These are phyloP conservation scores for Amanita molliuscula DNA, from an alignment of 768 basidiomycete genomes.

Conservation along the genomic window DNA sequence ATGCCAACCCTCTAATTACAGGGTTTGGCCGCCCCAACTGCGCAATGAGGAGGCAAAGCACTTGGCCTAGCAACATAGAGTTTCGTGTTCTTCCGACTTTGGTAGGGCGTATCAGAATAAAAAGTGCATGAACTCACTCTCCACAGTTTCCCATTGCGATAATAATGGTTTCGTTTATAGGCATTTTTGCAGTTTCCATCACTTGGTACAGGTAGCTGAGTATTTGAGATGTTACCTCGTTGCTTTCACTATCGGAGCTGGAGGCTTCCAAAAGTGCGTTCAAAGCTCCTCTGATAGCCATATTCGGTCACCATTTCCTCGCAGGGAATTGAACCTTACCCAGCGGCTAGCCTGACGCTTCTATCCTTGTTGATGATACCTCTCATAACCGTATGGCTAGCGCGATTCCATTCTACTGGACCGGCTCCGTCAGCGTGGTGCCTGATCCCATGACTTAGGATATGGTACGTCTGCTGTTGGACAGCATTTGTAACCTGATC, in stretches of 20 bases:
- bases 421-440: conserved; percentile 28
- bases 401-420: conserved; percentile 18
- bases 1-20: conserved; percentile 58
- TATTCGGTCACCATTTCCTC: neutral
- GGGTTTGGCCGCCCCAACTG: conserved; percentile 62
- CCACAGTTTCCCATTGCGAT: conserved; percentile 50
- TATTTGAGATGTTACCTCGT: conserved; percentile 24
- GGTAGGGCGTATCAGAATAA: neutral
- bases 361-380: conserved; percentile 48
- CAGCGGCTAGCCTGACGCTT: conserved; percentile 53
- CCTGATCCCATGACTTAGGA: conserved; percentile 29
- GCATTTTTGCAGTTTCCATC: conserved; percentile 34
- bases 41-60: conserved; percentile 50
- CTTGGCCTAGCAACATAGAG: conserved; percentile 43
- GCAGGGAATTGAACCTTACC: conserved; percentile 32
- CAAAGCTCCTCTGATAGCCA: conserved; percentile 32
- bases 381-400: conserved; percentile 28
- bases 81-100: conserved; percentile 31
- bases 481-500: conserved; percentile 37
- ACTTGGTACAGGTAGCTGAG: conserved; percentile 38
- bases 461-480: conserved; percentile 30
- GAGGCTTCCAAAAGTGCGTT: conserved; percentile 36
- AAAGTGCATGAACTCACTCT: conserved; percentile 22
- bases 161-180: conserved; percentile 53
- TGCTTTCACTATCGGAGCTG: conserved; percentile 20